Conservation (phyloP, 2,329 filamentous ascomycete species). For the Phyllosticta citriasiana region DNA sequence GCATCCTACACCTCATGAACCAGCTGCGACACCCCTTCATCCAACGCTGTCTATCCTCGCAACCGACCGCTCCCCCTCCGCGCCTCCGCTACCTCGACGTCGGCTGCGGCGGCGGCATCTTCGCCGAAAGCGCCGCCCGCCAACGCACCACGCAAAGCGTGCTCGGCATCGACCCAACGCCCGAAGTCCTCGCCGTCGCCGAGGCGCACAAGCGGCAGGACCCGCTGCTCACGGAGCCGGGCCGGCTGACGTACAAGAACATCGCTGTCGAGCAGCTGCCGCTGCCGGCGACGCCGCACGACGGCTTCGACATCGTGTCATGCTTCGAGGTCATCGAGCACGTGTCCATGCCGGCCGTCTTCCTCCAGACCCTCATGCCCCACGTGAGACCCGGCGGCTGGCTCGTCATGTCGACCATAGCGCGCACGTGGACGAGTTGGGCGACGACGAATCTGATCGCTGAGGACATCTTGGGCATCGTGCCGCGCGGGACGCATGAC, state of each 20-base stretch:
- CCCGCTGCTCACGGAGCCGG: slow-evolving; percentile 50
- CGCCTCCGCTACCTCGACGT: slow-evolving; percentile 72
- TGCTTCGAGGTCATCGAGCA: slow-evolving; percentile 96
- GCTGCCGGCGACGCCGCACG: slow-evolving; percentile 19
- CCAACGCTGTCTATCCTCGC: slow-evolving; percentile 49
- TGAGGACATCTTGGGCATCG: slow-evolving; percentile 77
- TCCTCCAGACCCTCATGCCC: slow-evolving; percentile 59
- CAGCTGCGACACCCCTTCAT: slow-evolving; percentile 93
- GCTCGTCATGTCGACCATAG: slow-evolving; percentile 87
- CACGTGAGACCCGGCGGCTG: slow-evolving; percentile 87
- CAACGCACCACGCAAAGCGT: slow-evolving; percentile 53
- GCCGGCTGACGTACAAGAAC: slow-evolving; percentile 59
- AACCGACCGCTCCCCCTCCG: slow-evolving; percentile 20
- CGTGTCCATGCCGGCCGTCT: slow-evolving; percentile 63
- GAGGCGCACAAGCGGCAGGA: slow-evolving; percentile 65
- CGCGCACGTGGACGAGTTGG: slow-evolving; percentile 80
- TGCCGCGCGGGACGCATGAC: slow-evolving; percentile 88
- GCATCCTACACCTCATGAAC: slow-evolving; percentile 95
- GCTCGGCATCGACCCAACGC: slow-evolving; percentile 68
- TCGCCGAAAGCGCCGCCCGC: slow-evolving; percentile 76
- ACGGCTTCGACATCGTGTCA: slow-evolving; percentile 67
- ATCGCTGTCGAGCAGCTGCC: slow-evolving; percentile 64
- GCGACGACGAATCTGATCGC: slow-evolving; percentile 86
- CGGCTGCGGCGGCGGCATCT: slow-evolving; percentile 93
- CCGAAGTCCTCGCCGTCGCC: slow-evolving; percentile 65